Percentiles rank a stretch among this genome's conserved stretches.
Evolutionary conservation across 495 filamentous ascomycete species (phyloP).

Genomic region (Tuber microsphaerosporum): DNA sequence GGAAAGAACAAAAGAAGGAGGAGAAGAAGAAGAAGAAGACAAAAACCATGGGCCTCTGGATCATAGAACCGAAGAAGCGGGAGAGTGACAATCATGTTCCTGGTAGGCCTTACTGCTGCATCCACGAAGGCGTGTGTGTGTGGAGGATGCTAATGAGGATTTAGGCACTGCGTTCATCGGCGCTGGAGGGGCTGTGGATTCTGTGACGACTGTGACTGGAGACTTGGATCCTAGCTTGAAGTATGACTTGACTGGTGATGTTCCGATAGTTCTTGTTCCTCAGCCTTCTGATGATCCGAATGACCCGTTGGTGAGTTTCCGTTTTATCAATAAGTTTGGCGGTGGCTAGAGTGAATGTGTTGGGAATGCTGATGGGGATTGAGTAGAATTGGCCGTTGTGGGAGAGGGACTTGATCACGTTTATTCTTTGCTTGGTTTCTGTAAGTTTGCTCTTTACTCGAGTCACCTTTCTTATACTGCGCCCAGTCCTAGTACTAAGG

Average conservation of each 20-base stretch:
- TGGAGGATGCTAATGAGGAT: constrained; percentile 4
- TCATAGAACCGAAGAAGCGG: constrained; percentile 58
- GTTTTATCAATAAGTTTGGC: constrained; percentile 17
- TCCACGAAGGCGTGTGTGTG: not conserved
- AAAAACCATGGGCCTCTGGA: constrained; percentile 66
- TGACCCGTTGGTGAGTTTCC: constrained; percentile 58
- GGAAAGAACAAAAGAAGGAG: no score
- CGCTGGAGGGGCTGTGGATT: constrained; percentile 48
- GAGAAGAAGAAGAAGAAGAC: not conserved
- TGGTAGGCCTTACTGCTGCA: constrained; percentile 48
- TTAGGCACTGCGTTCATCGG: constrained; percentile 38
- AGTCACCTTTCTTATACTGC: constrained; percentile 3
- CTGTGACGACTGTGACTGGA: constrained; percentile 42
- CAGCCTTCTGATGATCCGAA: constrained; percentile 77
- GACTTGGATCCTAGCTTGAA: constrained; percentile 52
- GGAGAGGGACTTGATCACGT: constrained; percentile 73
- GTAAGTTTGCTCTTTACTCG: constrained; percentile 44
- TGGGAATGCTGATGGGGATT: constrained; percentile 27
- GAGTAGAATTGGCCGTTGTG: constrained; percentile 80
- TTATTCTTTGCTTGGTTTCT: constrained; percentile 67
- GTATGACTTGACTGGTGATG: constrained; percentile 60
- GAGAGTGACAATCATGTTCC: constrained; percentile 55
- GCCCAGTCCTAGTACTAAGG: not conserved
- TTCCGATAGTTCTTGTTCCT: constrained; percentile 67
- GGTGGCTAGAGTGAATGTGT: not conserved